These are phyloP conservation scores for Moniliophthora roreri DNA, from an alignment of 1,284 basidiomycete species.

Conservation along the genomic window DNA sequence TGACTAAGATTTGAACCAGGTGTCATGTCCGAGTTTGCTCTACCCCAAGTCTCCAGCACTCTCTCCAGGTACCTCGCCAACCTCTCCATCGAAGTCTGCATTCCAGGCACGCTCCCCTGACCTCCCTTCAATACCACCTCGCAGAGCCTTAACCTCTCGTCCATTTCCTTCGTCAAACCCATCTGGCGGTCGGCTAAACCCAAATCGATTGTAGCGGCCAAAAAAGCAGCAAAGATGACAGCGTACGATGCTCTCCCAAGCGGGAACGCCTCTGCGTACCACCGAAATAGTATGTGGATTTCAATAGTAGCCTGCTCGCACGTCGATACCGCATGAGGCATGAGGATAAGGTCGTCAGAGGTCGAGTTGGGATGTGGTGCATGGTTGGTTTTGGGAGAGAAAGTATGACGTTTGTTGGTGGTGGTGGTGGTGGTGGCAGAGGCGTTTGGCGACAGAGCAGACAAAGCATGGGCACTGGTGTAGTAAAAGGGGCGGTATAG, in stretches of 20 bases:
- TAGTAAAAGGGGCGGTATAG: constrained; percentile 3
- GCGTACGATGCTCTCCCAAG: background rate
- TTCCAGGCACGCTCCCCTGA: background rate
- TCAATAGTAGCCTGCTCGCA: background rate
- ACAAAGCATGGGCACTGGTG: background rate
- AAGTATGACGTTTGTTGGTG: background rate
- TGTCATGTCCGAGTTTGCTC: background rate
- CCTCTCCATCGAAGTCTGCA: background rate
- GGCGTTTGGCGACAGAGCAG: background rate
- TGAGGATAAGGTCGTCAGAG: background rate
- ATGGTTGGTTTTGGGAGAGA: background rate
- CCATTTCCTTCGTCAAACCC: background rate
- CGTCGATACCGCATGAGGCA: background rate
- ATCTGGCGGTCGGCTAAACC: background rate
- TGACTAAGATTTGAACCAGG: background rate
- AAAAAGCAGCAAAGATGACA: background rate
- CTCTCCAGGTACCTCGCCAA: background rate
- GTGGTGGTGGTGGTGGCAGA: background rate
- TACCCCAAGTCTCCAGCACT: background rate
- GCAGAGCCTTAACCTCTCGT: background rate
- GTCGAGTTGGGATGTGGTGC: background rate
- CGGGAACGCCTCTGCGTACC: background rate
- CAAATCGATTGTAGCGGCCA: background rate
- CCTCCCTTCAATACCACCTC: background rate
- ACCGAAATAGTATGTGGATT: background rate